phyloP scores from a whole-genome alignment of 2,329 filamentous ascomycete genomes.

The Fusarium circinatum region DNA sequence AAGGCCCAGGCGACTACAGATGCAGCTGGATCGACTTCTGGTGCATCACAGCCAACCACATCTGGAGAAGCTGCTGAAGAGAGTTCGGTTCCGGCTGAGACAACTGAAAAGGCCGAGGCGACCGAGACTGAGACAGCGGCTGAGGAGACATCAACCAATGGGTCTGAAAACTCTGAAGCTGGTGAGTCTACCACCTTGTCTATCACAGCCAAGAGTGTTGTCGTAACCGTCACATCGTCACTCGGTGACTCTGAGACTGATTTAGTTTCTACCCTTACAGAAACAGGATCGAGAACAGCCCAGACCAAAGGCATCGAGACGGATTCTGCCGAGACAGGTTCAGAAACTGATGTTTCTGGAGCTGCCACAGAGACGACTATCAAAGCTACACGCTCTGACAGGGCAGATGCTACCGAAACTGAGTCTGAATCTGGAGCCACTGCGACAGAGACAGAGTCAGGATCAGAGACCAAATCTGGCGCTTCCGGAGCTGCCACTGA shows the following conservation, averaged over 20 bases:
- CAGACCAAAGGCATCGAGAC: conserved; percentile 7
- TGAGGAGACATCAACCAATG: conserved; percentile 32
- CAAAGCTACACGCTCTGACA: conserved; percentile 2
- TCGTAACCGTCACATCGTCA: conserved; percentile 3
- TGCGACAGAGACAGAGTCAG: not conserved
- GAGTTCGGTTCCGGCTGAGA: not conserved
- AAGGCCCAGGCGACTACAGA: not conserved
- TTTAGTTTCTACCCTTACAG: conserved; percentile 19
- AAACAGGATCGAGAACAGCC: conserved; percentile 19
- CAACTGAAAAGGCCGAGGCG: conserved; percentile 6
- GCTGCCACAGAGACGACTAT: conserved; percentile 8
- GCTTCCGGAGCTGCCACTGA: not conserved
- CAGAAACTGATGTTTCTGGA: conserved; percentile 9
- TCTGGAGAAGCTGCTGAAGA: conserved; percentile 11
- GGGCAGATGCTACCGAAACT: conserved; percentile 1
- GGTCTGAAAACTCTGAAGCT: conserved; percentile 33
- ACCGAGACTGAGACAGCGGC: conserved; percentile 25
- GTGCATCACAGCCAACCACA: conserved; percentile 14
- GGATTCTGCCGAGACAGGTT: not conserved
- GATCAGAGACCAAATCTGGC: not conserved
- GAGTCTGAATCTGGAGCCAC: not conserved
- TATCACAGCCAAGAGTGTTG: conserved; percentile 1
- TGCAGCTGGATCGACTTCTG: conserved; percentile 9
- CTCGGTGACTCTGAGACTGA: conserved; percentile 21
- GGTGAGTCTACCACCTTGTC: conserved; percentile 25